These are phyloP conservation scores for Talaromyces trachyspermus DNA, from an alignment of 495 filamentous ascomycete species.

Conservation along the genomic window DNA sequence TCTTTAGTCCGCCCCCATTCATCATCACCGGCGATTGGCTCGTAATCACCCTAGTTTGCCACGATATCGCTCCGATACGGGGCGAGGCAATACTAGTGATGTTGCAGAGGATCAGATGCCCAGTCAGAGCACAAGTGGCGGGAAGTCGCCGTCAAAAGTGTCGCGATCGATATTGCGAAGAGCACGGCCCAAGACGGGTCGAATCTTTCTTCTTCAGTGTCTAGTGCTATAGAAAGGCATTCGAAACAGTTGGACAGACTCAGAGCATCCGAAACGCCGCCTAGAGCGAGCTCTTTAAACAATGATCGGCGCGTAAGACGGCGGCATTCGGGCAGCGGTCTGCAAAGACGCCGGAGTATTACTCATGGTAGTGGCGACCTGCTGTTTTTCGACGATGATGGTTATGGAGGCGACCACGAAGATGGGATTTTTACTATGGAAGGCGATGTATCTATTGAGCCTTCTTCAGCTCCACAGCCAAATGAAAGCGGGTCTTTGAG, in stretches of 20 bases:
- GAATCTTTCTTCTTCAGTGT: constrained; percentile 18
- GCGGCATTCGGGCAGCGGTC: constrained; percentile 73
- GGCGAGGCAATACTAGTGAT: constrained; percentile 24
- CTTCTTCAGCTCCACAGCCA: constrained; percentile 3
- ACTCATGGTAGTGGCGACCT: constrained; percentile 55
- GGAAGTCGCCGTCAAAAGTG: constrained; percentile 13
- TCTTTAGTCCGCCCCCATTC: constrained; percentile 81
- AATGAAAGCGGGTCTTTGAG: neutral
- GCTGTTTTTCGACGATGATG: constrained; percentile 79
- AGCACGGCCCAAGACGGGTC: constrained; percentile 15
- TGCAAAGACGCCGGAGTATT: constrained; percentile 62
- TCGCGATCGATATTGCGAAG: constrained; percentile 29
- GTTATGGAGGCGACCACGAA: constrained; percentile 71
- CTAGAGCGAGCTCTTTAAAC: constrained; percentile 28
- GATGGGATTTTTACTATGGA: constrained; percentile 73
- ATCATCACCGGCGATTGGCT: constrained; percentile 54
- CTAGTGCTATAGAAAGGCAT: constrained; percentile 32
- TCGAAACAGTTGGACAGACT: constrained; percentile 29
- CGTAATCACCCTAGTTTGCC: constrained; percentile 53
- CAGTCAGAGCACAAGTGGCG: constrained; percentile 13
- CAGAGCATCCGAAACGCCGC: constrained; percentile 19
- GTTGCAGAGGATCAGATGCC: constrained; percentile 21
- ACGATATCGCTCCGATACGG: constrained; percentile 31
- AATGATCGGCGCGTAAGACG: constrained; percentile 34
- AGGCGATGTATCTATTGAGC: constrained; percentile 32